A percentile compares a stretch with the other conserved stretches of the same genome.
Evolutionary conservation across 768 basidiomycete species (phyloP).

Genomic region (Mycena haematopus): DNA sequence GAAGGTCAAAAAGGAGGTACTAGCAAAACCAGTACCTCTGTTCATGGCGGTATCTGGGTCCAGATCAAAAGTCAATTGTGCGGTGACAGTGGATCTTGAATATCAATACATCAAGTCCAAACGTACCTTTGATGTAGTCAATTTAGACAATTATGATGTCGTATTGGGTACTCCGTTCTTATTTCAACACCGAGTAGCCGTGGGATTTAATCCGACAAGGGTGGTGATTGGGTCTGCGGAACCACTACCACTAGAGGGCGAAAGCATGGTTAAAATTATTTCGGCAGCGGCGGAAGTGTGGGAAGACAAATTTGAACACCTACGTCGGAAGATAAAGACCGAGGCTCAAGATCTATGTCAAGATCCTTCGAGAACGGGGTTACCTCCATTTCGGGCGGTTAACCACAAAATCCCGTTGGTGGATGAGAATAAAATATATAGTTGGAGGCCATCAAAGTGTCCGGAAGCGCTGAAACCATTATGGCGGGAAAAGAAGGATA

Average conservation of each 20-base stretch:
- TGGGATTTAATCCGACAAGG: slow-evolving; percentile 29
- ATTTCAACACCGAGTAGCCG: slow-evolving; percentile 30
- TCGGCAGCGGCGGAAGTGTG: not conserved
- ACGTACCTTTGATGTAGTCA: slow-evolving; percentile 29
- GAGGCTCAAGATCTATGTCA: slow-evolving; percentile 29
- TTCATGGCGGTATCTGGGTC: slow-evolving; percentile 41
- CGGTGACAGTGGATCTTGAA: slow-evolving; percentile 26
- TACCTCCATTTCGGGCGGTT: slow-evolving; percentile 29
- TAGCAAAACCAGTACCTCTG: slow-evolving; percentile 37
- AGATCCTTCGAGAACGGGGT: slow-evolving; percentile 5
- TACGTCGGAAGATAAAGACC: slow-evolving; percentile 18
- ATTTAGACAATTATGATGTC: slow-evolving; percentile 31
- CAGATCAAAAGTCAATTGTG: slow-evolving; percentile 35
- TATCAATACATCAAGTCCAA: slow-evolving; percentile 37
- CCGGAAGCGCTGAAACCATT: slow-evolving; percentile 36
- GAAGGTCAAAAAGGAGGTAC: slow-evolving; percentile 24
- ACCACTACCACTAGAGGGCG: not conserved
- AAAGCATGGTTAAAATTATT: not conserved
- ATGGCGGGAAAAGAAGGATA: slow-evolving; percentile 38
- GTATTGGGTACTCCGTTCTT: slow-evolving; percentile 34
- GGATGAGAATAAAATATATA: slow-evolving; percentile 35
- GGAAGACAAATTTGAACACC: slow-evolving; percentile 10
- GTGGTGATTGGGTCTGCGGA: slow-evolving; percentile 21
- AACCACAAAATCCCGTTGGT: slow-evolving; percentile 43
- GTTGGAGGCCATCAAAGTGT: slow-evolving; percentile 39